Evolutionary conservation across 2,329 filamentous ascomycete genomes (phyloP), one percentile per base, ranked within the genome.

Genomic region (Fusarium nodosum): DNA sequence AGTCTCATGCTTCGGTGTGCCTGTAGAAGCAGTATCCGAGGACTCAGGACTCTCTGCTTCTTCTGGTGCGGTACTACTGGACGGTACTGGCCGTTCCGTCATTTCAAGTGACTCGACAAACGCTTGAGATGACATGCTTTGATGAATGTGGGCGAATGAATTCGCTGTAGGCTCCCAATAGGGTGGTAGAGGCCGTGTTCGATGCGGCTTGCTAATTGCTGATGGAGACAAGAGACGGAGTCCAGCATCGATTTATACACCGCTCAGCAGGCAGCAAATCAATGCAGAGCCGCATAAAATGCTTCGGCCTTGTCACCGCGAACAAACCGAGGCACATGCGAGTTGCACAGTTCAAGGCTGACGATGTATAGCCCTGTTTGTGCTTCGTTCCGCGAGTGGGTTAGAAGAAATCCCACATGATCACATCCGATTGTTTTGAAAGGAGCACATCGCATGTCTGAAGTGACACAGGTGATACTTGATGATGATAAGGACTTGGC

Each of bases 371-470:
- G 31, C 47, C 18, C 39, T 41, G 12, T 24, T 69, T 56, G 66
- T 69, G 28, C 62, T 39, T 20, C 33, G 33, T 46, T 63, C 34
- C 38, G 31, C 44, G 41, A 24, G 20, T n/a, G 30, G 34, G n/a
- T 52, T 52, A 28, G 39, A 53, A 46, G 36, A 22, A 54, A 34
- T 28, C 15, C 22, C 66, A 55, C 52, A 52, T 69, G 66, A 69
- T 57, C 50, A 24, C 13, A 28, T 24, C 24, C 11, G 20, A 20
- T 24, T 8, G 18, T 26, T 22, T 18, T 28, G 39, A 24, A 42
- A 44, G 15, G 10, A 48, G 22, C 15, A 34, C 34, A 16, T 24
- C 12, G 16, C 38, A 33, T 48, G 22, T 10, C 50, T 48, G 38
- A 34, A 30, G 60, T 66, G 18, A 41, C 33, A 65, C 65, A 24